Evolutionary conservation across 345 rosid species (phyloP).

Genomic region (Kernera saxatilis): DNA sequence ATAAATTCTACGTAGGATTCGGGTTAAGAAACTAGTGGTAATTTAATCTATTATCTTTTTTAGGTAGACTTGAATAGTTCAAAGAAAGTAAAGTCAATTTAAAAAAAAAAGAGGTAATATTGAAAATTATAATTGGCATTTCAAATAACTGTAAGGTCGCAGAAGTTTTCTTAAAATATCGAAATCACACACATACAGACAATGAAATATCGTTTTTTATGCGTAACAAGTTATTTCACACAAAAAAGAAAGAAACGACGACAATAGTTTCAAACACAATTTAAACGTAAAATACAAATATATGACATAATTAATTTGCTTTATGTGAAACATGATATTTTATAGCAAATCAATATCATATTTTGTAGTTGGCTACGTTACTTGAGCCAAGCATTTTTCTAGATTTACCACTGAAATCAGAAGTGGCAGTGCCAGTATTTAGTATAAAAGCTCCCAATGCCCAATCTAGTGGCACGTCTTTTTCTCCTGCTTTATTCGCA

Average conservation of each 20-base stretch:
- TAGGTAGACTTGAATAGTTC: background rate
- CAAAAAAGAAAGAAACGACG: too few species aligned
- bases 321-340: background rate
- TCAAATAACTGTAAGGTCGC: constrained; percentile 1
- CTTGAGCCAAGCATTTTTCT: background rate
- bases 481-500: constrained; percentile 44
- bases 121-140: background rate
- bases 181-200: background rate
- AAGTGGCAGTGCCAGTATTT: constrained; percentile 27
- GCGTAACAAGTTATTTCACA: background rate
- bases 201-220: background rate
- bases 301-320: background rate
- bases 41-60: background rate
- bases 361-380: background rate
- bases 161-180: background rate
- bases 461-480: constrained; percentile 69
- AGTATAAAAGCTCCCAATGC: constrained; percentile 80
- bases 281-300: background rate
- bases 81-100: background rate
- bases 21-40: background rate
- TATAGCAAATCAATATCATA: background rate
- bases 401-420: background rate
- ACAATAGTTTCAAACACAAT: background rate
- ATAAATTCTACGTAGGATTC: background rate
- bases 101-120: background rate